phyloP scores from a whole-genome alignment of 768 basidiomycete genomes.

The Macrolepiota fuliginosa region DNA sequence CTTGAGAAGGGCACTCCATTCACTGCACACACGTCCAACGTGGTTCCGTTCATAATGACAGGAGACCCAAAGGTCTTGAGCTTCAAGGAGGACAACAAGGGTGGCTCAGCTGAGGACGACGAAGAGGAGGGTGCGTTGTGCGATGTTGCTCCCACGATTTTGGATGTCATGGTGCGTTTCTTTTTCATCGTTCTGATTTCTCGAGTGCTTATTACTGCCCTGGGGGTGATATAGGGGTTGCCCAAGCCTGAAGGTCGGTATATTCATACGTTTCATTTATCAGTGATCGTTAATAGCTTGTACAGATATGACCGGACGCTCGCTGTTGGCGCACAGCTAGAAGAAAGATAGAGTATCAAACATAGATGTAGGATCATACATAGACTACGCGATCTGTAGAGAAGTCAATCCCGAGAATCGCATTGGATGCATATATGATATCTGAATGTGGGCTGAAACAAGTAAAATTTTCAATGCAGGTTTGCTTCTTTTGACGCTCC shows the following conservation, averaged over 20 bases:
- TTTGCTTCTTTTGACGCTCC: too few species aligned
- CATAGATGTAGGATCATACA: background rate
- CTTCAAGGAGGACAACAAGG: conserved; percentile 63
- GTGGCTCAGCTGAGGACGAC: conserved; percentile 37
- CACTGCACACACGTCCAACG: conserved; percentile 89
- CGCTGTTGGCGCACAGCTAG: conserved; percentile 36
- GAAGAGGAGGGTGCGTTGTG: conserved; percentile 76
- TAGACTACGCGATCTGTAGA: too few species aligned
- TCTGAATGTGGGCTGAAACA: too few species aligned
- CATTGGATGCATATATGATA: too few species aligned
- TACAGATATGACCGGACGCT: conserved; percentile 59
- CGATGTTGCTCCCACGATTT: conserved; percentile 88
- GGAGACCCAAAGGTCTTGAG: conserved; percentile 55
- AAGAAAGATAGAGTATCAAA: background rate
- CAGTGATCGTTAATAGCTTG: background rate
- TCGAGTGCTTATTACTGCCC: background rate
- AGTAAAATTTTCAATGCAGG: too few species aligned
- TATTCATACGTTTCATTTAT: too few species aligned
- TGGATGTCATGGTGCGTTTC: conserved; percentile 61
- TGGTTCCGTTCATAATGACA: conserved; percentile 88
- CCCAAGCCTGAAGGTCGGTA: conserved; percentile 50
- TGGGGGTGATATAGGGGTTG: conserved; percentile 43
- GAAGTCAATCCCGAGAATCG: too few species aligned
- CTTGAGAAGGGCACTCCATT: conserved; percentile 81
- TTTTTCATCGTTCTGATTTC: background rate